Evolutionary conservation across 306 rosid species (phyloP).

Genomic region (Gillenia trifoliata): DNA sequence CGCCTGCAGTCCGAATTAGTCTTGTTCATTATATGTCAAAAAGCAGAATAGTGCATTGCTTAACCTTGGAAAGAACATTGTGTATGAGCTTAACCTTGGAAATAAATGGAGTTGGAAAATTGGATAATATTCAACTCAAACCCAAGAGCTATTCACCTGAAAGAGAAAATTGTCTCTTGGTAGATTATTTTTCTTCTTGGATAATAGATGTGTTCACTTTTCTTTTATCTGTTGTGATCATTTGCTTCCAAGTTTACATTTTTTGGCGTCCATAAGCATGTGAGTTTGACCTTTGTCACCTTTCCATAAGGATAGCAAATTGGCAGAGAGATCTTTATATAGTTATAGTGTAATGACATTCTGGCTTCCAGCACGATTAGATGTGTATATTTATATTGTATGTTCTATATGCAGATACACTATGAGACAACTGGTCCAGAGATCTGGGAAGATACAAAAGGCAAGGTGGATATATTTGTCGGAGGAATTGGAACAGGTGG

Average conservation of each 20-base stretch:
- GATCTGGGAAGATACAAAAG: slow-evolving; percentile 97
- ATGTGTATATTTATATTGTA: neutral
- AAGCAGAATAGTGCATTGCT: neutral
- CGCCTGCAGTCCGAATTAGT: neutral
- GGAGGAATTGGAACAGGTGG: slow-evolving; percentile 99
- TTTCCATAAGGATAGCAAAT: neutral
- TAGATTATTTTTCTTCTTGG: neutral
- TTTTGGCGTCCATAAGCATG: neutral
- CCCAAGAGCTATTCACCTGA: neutral
- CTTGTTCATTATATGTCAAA: neutral
- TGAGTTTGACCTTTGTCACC: neutral
- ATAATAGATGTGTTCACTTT: no score
- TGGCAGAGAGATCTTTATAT: slow-evolving; percentile 11
- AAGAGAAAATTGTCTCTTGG: neutral
- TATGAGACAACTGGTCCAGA: slow-evolving; percentile 99
- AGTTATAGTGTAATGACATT: slow-evolving; percentile 5
- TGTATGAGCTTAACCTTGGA: slow-evolving; percentile 2
- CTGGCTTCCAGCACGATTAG: slow-evolving; percentile 7
- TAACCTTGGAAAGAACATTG: neutral
- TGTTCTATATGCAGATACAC: slow-evolving; percentile 64
- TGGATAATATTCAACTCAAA: neutral
- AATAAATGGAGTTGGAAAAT: neutral
- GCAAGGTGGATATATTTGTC: slow-evolving; percentile 89
- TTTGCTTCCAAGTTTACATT: neutral
- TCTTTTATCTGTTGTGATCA: neutral